Percentiles rank a stretch among this genome's conserved stretches.
Conservation (phyloP, 306 rosid genomes). For the Astragalus glycyphyllos region DNA sequence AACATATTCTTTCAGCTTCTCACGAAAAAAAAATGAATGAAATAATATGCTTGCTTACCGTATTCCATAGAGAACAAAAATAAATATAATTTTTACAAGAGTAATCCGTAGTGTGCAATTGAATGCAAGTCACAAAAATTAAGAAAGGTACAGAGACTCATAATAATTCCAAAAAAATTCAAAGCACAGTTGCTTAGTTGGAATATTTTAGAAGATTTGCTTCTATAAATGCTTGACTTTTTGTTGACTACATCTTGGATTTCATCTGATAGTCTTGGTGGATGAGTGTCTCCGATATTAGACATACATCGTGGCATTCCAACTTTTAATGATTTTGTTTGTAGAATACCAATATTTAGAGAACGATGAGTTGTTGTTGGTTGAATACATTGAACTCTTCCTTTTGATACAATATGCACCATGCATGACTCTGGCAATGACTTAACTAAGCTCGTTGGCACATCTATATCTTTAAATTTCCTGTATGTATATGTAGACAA, state of each 20-base stretch:
- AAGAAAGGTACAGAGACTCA: background rate
- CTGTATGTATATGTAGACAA: constrained; percentile 42
- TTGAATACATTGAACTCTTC: constrained; percentile 57
- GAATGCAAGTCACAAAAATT: background rate
- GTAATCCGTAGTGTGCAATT: background rate
- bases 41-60: constrained; percentile 9
- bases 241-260: constrained; percentile 23
- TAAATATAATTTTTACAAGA: constrained; percentile 1
- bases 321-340: constrained; percentile 29
- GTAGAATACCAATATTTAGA: background rate
- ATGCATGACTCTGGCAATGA: constrained; percentile 66
- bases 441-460: constrained; percentile 64
- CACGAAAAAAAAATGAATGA: too few relatives aligned
- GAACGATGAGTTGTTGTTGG: constrained; percentile 38
- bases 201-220: constrained; percentile 32
- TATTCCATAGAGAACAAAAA: constrained; percentile 19
- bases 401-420: constrained; percentile 71
- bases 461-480: constrained; percentile 69
- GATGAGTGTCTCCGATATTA: constrained; percentile 33
- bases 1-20: too few relatives aligned
- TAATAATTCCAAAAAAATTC: constrained; percentile 1
- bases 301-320: too few relatives aligned
- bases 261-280: constrained; percentile 41
- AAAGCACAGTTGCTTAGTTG: background rate
- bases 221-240: constrained; percentile 35